Conservation (phyloP, 495 filamentous ascomycete genomes). For the Aspergillus indologenus region DNA sequence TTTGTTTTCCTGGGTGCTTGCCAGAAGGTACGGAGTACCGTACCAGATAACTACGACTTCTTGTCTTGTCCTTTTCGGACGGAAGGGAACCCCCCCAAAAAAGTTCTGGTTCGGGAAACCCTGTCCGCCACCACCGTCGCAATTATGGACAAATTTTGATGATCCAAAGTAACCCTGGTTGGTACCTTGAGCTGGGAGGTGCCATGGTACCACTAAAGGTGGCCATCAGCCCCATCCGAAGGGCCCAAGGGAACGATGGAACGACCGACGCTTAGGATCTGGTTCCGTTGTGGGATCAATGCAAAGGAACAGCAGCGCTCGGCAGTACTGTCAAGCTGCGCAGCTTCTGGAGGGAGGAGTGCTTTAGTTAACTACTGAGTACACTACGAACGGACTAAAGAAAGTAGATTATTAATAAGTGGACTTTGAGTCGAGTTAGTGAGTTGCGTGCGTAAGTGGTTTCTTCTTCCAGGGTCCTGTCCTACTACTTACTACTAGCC, state of each 20-base stretch:
- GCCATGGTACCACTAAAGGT: no score
- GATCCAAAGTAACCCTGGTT: conserved; percentile 1
- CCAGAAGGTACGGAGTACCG: no score
- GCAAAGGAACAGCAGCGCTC: no score
- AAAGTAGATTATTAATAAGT: neutral
- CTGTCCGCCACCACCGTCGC: neutral
- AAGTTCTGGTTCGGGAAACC: neutral
- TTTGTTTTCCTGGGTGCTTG: no score
- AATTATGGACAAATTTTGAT: conserved; percentile 2
- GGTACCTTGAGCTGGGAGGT: neutral
- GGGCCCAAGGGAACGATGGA: neutral
- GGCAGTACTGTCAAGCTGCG: no score
- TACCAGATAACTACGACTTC: no score
- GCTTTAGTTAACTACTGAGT: neutral
- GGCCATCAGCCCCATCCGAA: neutral
- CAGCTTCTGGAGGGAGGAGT: no score
- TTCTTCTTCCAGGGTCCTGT: neutral
- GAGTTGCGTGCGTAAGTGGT: neutral
- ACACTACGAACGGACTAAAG: neutral
- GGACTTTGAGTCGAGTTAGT: no score
- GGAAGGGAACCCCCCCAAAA: neutral
- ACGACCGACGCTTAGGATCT: neutral
- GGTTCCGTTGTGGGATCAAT: no score
- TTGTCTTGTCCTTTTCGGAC: no score
- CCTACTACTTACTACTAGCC: no score